Percentiles rank a stretch among this genome's conserved stretches.
Conservation (phyloP, 371 early-diverging fungal species). For the Mucor racemosus region DNA sequence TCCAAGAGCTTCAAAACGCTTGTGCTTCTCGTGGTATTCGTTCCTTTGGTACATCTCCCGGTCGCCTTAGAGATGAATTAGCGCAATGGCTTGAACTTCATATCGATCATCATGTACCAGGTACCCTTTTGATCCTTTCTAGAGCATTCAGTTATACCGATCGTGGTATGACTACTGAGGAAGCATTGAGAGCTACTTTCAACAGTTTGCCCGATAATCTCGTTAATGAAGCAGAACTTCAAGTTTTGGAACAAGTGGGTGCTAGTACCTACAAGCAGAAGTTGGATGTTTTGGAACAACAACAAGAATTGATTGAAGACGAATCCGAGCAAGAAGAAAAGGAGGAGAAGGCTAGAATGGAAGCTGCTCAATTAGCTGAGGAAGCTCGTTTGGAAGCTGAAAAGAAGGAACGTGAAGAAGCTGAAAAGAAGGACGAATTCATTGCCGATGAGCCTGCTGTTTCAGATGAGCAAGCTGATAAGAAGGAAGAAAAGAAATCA, state of each 20-base stretch:
- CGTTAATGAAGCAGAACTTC: constrained; percentile 84
- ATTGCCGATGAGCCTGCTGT: constrained; percentile 32
- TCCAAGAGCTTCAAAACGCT: constrained; percentile 85
- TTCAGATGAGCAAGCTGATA: constrained; percentile 15
- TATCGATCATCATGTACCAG: constrained; percentile 88
- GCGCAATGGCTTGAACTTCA: constrained; percentile 96
- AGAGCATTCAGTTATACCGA: constrained; percentile 88
- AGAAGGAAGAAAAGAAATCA: constrained; percentile 15
- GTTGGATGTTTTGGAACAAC: constrained; percentile 91
- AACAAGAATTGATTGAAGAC: constrained; percentile 94
- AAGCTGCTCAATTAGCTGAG: constrained; percentile 51
- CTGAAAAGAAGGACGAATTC: constrained; percentile 35
- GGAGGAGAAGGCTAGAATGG: constrained; percentile 56
- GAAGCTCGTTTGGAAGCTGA: constrained; percentile 38
- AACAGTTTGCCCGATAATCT: constrained; percentile 90
- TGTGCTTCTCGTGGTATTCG: constrained; percentile 93
- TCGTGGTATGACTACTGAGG: constrained; percentile 64
- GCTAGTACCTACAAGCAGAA: constrained; percentile 91
- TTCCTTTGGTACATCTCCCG: constrained; percentile 84
- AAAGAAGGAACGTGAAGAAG: constrained; percentile 48
- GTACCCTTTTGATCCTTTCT: constrained; percentile 89
- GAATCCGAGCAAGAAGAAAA: constrained; percentile 77
- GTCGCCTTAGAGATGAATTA: constrained; percentile 85
- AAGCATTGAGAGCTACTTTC: constrained; percentile 93
- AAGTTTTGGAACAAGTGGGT: constrained; percentile 87